These are phyloP conservation scores for Neotropicomus parvogracilis DNA, from an alignment of 1,284 basidiomycete genomes.

Conservation along the genomic window DNA sequence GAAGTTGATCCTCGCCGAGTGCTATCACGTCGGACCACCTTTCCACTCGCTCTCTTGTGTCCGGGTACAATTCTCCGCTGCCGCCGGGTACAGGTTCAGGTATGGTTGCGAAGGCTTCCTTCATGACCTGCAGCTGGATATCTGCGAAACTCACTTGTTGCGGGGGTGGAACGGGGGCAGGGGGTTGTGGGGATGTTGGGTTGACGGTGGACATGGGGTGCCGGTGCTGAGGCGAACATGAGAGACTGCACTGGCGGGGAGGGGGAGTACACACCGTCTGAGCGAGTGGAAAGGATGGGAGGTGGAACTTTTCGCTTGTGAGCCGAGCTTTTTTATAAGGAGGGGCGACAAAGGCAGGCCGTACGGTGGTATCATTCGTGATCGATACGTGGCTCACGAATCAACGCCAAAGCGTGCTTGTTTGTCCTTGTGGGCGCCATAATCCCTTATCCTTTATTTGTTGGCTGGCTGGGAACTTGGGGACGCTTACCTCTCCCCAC, in stretches of 20 bases:
- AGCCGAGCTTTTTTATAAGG: slow-evolving; percentile 30
- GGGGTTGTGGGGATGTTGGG: slow-evolving; percentile 6
- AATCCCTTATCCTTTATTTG: slow-evolving; percentile 32
- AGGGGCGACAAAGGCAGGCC: slow-evolving; percentile 25
- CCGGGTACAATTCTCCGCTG: not conserved
- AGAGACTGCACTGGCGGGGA: not conserved
- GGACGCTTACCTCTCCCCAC: not conserved
- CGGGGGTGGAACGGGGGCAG: slow-evolving; percentile 14
- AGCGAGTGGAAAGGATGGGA: not conserved
- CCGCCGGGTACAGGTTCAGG: slow-evolving; percentile 15
- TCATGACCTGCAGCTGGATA: slow-evolving; percentile 20
- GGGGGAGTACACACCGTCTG: slow-evolving; percentile 8
- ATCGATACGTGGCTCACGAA: slow-evolving; percentile 25
- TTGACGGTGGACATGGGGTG: slow-evolving; percentile 15
- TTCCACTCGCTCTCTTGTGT: slow-evolving; percentile 5
- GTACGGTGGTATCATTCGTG: slow-evolving; percentile 28
- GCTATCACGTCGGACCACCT: slow-evolving; percentile 20
- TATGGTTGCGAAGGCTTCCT: slow-evolving; percentile 14
- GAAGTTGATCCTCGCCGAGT: slow-evolving; percentile 21
- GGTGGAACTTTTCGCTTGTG: not conserved
- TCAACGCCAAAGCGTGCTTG: slow-evolving; percentile 35
- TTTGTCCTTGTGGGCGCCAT: slow-evolving; percentile 43
- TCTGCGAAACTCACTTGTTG: slow-evolving; percentile 17
- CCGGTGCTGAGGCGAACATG: slow-evolving; percentile 6
- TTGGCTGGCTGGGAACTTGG: slow-evolving; percentile 30